Conservation (phyloP, 768 basidiomycete genomes). For the Suillus subalutaceus region DNA sequence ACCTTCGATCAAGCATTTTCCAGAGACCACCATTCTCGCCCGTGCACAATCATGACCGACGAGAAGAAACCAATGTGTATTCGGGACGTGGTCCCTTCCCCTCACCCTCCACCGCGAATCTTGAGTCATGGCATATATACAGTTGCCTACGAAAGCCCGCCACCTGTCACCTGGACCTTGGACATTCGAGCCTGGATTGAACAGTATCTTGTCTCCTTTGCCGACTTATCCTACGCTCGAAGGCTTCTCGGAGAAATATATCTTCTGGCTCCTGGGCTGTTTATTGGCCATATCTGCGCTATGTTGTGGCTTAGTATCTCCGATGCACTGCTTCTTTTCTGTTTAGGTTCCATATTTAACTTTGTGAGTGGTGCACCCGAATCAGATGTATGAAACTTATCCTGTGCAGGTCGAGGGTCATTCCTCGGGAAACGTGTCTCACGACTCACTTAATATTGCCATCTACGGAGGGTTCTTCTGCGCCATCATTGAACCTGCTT, state of each 20-base stretch:
- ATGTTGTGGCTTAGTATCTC: constrained; percentile 34
- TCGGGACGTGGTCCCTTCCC: background rate
- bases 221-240: constrained; percentile 6
- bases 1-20: background rate
- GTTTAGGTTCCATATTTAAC: constrained; percentile 35
- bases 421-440: background rate
- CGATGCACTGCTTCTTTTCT: constrained; percentile 39
- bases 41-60: background rate
- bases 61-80: background rate
- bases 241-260: constrained; percentile 21
- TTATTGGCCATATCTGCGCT: constrained; percentile 28
- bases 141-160: constrained; percentile 23
- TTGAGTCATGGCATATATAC: constrained; percentile 26
- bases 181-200: constrained; percentile 3
- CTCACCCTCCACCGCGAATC: background rate
- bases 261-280: constrained; percentile 23
- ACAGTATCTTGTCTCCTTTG: background rate
- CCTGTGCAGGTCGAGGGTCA: constrained; percentile 18
- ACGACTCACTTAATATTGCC: constrained; percentile 20
- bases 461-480: constrained; percentile 33
- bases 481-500: constrained; percentile 24
- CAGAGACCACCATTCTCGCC: background rate
- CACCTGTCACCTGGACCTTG: background rate
- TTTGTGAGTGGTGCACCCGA: constrained; percentile 15
- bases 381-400: constrained; percentile 2